These are phyloP conservation scores for Dioscorea dumetorum DNA, from an alignment of 106 monocot genomes.

Conservation along the genomic window DNA sequence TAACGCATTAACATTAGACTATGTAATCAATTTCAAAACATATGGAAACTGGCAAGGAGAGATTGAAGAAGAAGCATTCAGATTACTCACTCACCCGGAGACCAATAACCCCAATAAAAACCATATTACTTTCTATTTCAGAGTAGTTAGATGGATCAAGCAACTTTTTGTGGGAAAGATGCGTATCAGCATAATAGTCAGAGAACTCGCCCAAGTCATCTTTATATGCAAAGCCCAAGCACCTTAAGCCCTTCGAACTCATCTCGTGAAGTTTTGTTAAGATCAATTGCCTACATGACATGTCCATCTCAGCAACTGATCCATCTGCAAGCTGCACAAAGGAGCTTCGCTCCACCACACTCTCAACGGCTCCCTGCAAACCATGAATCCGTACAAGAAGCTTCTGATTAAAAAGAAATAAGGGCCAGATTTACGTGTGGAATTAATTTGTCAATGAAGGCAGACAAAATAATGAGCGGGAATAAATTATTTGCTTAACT, in stretches of 20 bases:
- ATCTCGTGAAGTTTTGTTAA: slow-evolving; percentile 47
- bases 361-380: slow-evolving; percentile 68
- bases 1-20: not conserved
- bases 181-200: slow-evolving; percentile 41
- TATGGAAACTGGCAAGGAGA: too few species aligned
- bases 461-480: too few species aligned
- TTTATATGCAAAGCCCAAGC: slow-evolving; percentile 69
- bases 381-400: not conserved
- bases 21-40: not conserved
- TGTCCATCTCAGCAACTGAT: slow-evolving; percentile 45
- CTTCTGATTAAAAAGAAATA: too few species aligned
- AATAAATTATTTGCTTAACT: too few species aligned
- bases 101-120: slow-evolving; percentile 55
- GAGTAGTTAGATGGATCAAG: slow-evolving; percentile 59
- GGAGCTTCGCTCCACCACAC: slow-evolving; percentile 49
- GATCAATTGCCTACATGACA: slow-evolving; percentile 32
- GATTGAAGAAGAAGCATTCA: too few species aligned
- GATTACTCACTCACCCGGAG: slow-evolving; percentile 31
- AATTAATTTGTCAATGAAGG: too few species aligned
- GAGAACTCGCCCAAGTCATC: slow-evolving; percentile 60
- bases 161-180: slow-evolving; percentile 54
- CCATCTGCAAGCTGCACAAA: slow-evolving; percentile 48
- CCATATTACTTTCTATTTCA: slow-evolving; percentile 46
- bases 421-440: too few species aligned
- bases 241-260: slow-evolving; percentile 68